These are phyloP conservation scores for Mycotypha africana DNA, from an alignment of 371 early-diverging fungal species.

Conservation along the genomic window DNA sequence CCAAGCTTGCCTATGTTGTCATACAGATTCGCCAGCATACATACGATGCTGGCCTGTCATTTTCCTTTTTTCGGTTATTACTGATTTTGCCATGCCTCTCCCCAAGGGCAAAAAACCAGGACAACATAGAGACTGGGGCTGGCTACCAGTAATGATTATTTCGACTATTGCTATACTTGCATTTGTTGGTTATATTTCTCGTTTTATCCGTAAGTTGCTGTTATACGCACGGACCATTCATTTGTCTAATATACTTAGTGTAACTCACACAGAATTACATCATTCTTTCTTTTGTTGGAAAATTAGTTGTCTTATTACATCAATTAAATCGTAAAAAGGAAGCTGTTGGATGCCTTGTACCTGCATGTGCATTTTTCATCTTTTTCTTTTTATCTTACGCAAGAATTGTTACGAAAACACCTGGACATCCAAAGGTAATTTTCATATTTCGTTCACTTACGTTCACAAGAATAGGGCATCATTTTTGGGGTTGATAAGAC, in stretches of 20 bases:
- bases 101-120: constrained; percentile 31
- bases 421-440: constrained; percentile 14
- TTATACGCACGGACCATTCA: no score
- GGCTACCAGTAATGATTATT: constrained; percentile 24
- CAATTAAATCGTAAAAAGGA: constrained; percentile 1
- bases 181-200: constrained; percentile 21
- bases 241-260: no score
- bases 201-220: constrained; percentile 18
- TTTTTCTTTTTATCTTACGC: constrained; percentile 16
- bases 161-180: constrained; percentile 14
- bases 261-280: no score
- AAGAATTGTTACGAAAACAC: constrained; percentile 10
- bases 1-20: constrained; percentile 15
- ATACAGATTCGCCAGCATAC: constrained; percentile 23
- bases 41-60: constrained; percentile 23
- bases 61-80: constrained; percentile 27
- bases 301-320: constrained; percentile 11
- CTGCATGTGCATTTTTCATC: constrained; percentile 8
- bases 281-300: not conserved
- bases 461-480: no score
- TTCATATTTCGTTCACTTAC: no score
- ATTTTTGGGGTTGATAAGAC: no score
- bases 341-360: constrained; percentile 8
- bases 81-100: constrained; percentile 29
- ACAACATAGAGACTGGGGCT: constrained; percentile 33